Conservation (phyloP, 1,284 basidiomycete species). For the Leccinum proximum region DNA sequence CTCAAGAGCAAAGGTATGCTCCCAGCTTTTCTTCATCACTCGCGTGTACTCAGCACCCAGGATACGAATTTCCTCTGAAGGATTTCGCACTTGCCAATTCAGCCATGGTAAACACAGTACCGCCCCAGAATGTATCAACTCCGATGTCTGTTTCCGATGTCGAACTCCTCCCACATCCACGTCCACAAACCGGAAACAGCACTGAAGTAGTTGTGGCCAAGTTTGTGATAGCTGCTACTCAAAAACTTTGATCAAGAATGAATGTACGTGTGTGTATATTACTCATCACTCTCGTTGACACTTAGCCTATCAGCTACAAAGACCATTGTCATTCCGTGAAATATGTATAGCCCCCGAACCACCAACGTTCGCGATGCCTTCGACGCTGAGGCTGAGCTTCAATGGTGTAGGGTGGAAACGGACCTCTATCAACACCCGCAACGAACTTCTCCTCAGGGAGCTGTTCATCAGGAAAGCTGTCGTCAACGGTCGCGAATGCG, state of each 20-base stretch:
- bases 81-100: constrained; percentile 70
- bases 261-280: constrained; percentile 38
- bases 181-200: constrained; percentile 98
- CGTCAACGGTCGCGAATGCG: constrained; percentile 73
- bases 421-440: constrained; percentile 51
- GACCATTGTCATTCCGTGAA: constrained; percentile 49
- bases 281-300: neutral
- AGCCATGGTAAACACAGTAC: constrained; percentile 85
- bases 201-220: constrained; percentile 97
- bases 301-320: constrained; percentile 34
- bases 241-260: constrained; percentile 64
- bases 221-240: constrained; percentile 91
- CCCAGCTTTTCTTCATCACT: neutral
- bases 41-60: constrained; percentile 33
- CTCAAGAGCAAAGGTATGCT: constrained; percentile 41
- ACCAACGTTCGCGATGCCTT: constrained; percentile 61
- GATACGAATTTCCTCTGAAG: constrained; percentile 81
- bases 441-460: constrained; percentile 85
- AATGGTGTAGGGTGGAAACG: constrained; percentile 42
- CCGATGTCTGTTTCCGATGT: constrained; percentile 95
- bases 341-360: constrained; percentile 46
- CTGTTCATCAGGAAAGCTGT: constrained; percentile 86
- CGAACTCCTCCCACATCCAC: constrained; percentile 73
- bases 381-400: constrained; percentile 91
- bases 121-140: constrained; percentile 96